Percentiles rank a stretch among this genome's conserved stretches.
Evolutionary conservation across 805 yeast genomes (phyloP).

Genomic region (Sugiyamaella smithiae): DNA sequence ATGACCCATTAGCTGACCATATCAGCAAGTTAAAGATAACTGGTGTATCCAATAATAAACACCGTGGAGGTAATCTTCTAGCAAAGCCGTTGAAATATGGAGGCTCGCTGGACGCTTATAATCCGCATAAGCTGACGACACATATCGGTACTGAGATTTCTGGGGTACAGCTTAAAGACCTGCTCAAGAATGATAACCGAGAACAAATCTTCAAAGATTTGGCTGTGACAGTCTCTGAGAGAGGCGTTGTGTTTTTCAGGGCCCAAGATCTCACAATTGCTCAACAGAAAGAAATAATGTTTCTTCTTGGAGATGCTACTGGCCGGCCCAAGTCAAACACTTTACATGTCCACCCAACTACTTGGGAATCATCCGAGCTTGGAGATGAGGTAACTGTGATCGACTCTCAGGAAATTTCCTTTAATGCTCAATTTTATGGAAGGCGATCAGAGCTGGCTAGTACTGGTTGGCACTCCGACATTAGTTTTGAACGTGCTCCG

Average conservation of each 20-base stretch:
- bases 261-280: slow-evolving; percentile 36
- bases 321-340: slow-evolving; percentile 28
- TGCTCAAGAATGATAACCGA: slow-evolving; percentile 29
- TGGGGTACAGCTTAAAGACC: slow-evolving; percentile 27
- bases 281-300: slow-evolving; percentile 28
- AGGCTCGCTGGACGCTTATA: slow-evolving; percentile 28
- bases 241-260: slow-evolving; percentile 52
- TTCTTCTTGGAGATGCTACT: slow-evolving; percentile 27
- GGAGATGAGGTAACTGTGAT: slow-evolving; percentile 54
- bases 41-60: background rate
- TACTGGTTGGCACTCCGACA: slow-evolving; percentile 63
- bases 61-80: slow-evolving; percentile 5
- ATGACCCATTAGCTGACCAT: background rate
- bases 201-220: slow-evolving; percentile 23
- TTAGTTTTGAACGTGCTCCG: slow-evolving; percentile 68
- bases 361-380: slow-evolving; percentile 27
- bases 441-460: slow-evolving; percentile 16
- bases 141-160: slow-evolving; percentile 12
- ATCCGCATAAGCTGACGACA: slow-evolving; percentile 16
- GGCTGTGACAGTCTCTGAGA: slow-evolving; percentile 46
- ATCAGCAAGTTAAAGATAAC: background rate
- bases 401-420: slow-evolving; percentile 39
- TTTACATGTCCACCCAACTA: slow-evolving; percentile 35
- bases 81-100: slow-evolving; percentile 22
- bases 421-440: slow-evolving; percentile 15